Conservation (phyloP, 306 rosid species). For the Quillaja saponaria region DNA sequence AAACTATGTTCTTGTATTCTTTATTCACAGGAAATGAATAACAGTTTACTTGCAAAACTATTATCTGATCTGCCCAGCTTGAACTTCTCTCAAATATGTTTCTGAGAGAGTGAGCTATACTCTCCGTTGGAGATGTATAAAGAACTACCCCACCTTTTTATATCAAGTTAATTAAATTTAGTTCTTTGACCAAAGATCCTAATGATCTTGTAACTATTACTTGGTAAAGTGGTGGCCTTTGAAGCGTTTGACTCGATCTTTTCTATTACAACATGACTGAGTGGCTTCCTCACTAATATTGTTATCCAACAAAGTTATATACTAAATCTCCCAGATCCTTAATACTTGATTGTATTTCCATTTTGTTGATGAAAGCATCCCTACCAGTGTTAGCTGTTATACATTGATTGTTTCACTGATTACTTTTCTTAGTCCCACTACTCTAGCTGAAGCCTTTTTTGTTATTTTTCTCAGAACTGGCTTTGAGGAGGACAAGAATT, state of each 20-base stretch:
- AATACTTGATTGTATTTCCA: too few species aligned
- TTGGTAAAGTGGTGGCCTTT: conserved; percentile 1
- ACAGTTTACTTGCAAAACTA: neutral
- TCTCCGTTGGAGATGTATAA: neutral
- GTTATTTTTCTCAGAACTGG: conserved; percentile 90
- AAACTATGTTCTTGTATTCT: too few species aligned
- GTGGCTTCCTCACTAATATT: too few species aligned
- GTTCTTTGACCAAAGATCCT: neutral
- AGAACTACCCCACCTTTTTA: conserved; percentile 1
- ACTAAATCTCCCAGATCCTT: too few species aligned
- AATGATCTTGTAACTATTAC: conserved; percentile 4
- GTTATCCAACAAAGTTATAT: too few species aligned
- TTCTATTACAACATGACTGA: too few species aligned
- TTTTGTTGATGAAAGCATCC: too few species aligned
- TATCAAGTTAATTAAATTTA: neutral
- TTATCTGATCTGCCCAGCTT: neutral
- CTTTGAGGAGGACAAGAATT: conserved; percentile 99
- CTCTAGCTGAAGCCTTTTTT: conserved; percentile 39
- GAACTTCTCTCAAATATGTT: conserved; percentile 18
- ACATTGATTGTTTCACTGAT: conserved; percentile 13
- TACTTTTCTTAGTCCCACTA: conserved; percentile 21
- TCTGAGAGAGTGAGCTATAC: neutral
- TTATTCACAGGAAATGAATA: too few species aligned
- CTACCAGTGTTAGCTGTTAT: neutral
- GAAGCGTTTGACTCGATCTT: too few species aligned